Evolutionary conservation across 768 basidiomycete genomes (phyloP).

Genomic region (Pulveroboletus sp.): DNA sequence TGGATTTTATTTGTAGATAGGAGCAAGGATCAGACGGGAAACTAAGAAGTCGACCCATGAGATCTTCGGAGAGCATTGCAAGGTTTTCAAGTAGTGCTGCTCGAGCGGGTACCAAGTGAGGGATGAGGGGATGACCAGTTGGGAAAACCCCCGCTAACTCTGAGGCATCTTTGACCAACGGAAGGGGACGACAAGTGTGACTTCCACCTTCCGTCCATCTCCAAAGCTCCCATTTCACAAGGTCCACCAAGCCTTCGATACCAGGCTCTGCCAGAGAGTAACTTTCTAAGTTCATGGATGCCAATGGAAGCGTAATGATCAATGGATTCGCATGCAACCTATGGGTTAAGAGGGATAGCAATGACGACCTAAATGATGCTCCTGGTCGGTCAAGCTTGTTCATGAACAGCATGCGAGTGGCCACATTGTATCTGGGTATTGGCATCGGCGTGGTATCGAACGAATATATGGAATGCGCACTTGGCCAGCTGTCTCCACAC

Average conservation of each 20-base stretch:
- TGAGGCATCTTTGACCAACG: slow-evolving; percentile 44
- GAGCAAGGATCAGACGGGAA: slow-evolving; percentile 53
- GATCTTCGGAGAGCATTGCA: slow-evolving; percentile 72
- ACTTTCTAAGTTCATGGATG: slow-evolving; percentile 64
- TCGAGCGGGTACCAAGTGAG: slow-evolving; percentile 63
- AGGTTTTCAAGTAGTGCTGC: slow-evolving; percentile 70
- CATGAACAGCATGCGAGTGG: slow-evolving; percentile 72
- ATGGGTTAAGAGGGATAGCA: slow-evolving; percentile 69
- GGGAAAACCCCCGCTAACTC: slow-evolving; percentile 43
- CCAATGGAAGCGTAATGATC: slow-evolving; percentile 65
- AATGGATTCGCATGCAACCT: slow-evolving; percentile 73
- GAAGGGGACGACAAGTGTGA: slow-evolving; percentile 42
- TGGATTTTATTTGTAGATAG: slow-evolving; percentile 56
- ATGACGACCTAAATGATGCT: slow-evolving; percentile 68
- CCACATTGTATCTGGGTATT: slow-evolving; percentile 64
- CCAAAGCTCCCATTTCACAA: slow-evolving; percentile 82
- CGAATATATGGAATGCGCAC: slow-evolving; percentile 40
- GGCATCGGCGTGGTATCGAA: background rate
- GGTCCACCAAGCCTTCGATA: slow-evolving; percentile 77
- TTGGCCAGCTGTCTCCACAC: slow-evolving; percentile 86
- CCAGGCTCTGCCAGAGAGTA: slow-evolving; percentile 77
- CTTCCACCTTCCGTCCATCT: slow-evolving; percentile 57
- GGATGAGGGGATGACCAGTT: slow-evolving; percentile 58
- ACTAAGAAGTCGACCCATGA: slow-evolving; percentile 68
- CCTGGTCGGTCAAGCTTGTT: slow-evolving; percentile 89